Base-by-base conservation (phyloP, 257 asterid species). In the Solanum paucissectum region DNA sequence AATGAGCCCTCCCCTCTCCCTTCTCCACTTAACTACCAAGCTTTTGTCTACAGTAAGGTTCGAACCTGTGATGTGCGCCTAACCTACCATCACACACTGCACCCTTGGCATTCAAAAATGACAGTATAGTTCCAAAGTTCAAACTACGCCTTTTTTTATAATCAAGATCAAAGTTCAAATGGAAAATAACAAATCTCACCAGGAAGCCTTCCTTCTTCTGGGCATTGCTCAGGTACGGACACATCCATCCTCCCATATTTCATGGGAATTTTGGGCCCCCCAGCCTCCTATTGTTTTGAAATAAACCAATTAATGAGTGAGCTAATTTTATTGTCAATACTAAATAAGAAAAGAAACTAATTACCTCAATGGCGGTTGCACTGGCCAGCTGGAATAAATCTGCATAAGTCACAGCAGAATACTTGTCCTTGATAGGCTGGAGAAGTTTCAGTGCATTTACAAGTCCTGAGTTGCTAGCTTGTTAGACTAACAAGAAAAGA, bases 191-290 rank as follows among this genome's bases (percentile, higher is more conserved):
- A 42, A 49, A 79, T 42, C 90, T 90, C 92, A 97, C 99, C 98
- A 37, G 99, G 99, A 84, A 97, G 99, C 89, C 99, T 95, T 87
- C 99, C 99, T 90, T 97, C 99, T 92, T 97, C 99, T 83, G 99
- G 99, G 90, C 99, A 95, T 89, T 96, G 96, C 37, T 95, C 98
- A 85, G 99, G 95, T 88, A 18, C 92, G 27, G 97, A 87, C 84
- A 95, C 98, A 89, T 97, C 99, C 32, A 94, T 95, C 92, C 99
- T 93, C 87, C 99, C 99, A 90, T 97, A 97, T 89, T 94, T 97
- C 99, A 97, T 97, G 18, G 99, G 99, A 87, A 97, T 93, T 90
- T 96, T 93, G 79, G 99, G 98, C 0, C 99, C 99, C 40, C 99
- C 99, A 90, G 99, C 96, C 88, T 95, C 99, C 99, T 97, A 89